These are phyloP conservation scores for Glycyrrhiza uralensis DNA, from an alignment of 306 rosid genomes.

Conservation along the genomic window DNA sequence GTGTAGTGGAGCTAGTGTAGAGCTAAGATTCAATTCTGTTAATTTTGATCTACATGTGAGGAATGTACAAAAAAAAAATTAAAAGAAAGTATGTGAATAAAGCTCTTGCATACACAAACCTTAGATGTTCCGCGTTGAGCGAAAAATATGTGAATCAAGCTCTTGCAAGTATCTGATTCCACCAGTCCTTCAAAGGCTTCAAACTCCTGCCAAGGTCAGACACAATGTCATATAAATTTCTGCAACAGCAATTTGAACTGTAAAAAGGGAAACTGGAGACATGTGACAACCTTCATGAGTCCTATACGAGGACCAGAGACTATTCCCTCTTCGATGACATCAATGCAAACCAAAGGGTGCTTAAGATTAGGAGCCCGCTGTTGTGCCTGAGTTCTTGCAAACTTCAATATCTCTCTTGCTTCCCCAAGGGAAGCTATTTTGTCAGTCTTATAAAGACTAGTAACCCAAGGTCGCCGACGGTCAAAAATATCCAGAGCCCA, in stretches of 20 bases:
- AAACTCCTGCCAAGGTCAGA: conserved; percentile 67
- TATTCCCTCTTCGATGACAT: conserved; percentile 80
- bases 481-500: conserved; percentile 84
- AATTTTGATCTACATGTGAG: not conserved
- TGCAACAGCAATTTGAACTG: not conserved
- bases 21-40: not conserved
- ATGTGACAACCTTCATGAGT: conserved; percentile 75
- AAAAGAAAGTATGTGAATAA: too few species aligned
- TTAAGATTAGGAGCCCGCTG: conserved; percentile 81
- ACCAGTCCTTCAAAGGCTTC: conserved; percentile 60
- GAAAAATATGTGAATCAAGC: conserved; percentile 81
- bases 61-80: too few species aligned
- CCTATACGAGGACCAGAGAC: conserved; percentile 79
- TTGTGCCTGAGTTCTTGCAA: conserved; percentile 68
- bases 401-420: conserved; percentile 81
- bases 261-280: conserved; percentile 17
- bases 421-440: conserved; percentile 85
- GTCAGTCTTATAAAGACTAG: conserved; percentile 76
- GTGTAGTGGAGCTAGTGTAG: not conserved
- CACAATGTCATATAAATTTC: conserved; percentile 23
- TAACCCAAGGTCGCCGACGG: conserved; percentile 72
- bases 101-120: too few species aligned
- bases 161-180: conserved; percentile 63
- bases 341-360: conserved; percentile 91
- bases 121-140: conserved; percentile 86